Percentiles rank a stretch among this genome's conserved stretches.
Conservation (phyloP, 148 eudicot species). For the Limonium bicolor region DNA sequence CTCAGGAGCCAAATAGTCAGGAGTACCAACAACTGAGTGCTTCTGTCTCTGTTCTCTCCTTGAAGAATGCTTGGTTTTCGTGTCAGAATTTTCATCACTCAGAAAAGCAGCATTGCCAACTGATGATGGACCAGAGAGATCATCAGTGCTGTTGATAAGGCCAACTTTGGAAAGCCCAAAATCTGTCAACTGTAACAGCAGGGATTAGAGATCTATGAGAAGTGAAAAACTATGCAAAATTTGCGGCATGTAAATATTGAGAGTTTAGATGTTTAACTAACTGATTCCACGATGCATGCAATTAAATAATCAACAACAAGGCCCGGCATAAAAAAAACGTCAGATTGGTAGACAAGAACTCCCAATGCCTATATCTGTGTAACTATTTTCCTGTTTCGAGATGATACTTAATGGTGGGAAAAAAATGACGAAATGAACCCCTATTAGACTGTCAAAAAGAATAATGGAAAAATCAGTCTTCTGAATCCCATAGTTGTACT, state of each 20-base stretch:
- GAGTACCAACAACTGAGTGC: constrained; percentile 61
- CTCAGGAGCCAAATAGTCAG: constrained; percentile 99
- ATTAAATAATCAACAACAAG: too few species aligned
- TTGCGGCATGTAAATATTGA: too few species aligned
- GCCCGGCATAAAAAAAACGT: too few species aligned
- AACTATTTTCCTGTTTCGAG: too few species aligned
- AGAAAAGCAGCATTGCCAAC: constrained; percentile 37
- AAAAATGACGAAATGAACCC: too few species aligned
- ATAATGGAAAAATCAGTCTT: too few species aligned
- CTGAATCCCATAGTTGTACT: too few species aligned
- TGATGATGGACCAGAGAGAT: constrained; percentile 78
- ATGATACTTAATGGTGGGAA: too few species aligned
- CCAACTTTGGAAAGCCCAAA: constrained; percentile 99
- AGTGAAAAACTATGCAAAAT: constrained; percentile 1
- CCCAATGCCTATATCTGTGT: too few species aligned
- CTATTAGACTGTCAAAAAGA: too few species aligned
- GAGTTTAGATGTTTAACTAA: not conserved
- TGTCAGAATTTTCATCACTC: constrained; percentile 41
- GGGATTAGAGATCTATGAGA: constrained; percentile 28
- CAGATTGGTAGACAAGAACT: too few species aligned
- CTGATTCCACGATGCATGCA: not conserved
- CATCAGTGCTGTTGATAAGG: constrained; percentile 92
- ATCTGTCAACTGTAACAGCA: constrained; percentile 82
- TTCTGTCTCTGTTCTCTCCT: constrained; percentile 4
- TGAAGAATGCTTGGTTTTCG: constrained; percentile 5